phyloP scores from a whole-genome alignment of 2,329 filamentous ascomycete genomes.

The Pyrenochaeta sp. region DNA sequence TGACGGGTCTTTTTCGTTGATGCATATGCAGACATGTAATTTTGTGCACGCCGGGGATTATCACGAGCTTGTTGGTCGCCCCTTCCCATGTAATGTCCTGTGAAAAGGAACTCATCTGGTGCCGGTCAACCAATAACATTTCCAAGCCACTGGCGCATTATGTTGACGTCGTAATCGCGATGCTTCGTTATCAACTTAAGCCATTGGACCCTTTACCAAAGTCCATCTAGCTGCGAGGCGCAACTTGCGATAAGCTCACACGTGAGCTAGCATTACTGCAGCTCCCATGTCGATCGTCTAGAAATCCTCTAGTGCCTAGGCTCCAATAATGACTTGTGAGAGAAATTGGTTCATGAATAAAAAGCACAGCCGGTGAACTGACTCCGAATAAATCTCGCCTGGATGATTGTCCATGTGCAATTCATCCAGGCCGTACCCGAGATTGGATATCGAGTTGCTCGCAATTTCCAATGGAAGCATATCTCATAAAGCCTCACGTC shows the following conservation, averaged over 20 bases:
- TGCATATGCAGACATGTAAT: background rate
- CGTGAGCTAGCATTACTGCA: background rate
- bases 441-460: background rate
- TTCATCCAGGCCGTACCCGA: background rate
- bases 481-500: background rate
- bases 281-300: background rate
- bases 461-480: background rate
- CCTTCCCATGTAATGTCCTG: background rate
- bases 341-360: background rate
- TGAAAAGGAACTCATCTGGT: background rate
- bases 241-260: background rate
- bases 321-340: background rate
- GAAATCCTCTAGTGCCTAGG: background rate
- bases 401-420: no score
- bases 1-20: background rate
- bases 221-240: background rate
- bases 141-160: background rate
- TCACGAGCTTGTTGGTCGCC: background rate
- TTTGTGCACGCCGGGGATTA: background rate
- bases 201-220: background rate
- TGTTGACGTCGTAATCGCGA: constrained; percentile 2
- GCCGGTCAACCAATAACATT: background rate
- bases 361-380: no score
- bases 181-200: background rate
- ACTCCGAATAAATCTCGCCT: no score